phyloP scores from a whole-genome alignment of 257 asterid genomes.

The Rehmannia glutinosa region DNA sequence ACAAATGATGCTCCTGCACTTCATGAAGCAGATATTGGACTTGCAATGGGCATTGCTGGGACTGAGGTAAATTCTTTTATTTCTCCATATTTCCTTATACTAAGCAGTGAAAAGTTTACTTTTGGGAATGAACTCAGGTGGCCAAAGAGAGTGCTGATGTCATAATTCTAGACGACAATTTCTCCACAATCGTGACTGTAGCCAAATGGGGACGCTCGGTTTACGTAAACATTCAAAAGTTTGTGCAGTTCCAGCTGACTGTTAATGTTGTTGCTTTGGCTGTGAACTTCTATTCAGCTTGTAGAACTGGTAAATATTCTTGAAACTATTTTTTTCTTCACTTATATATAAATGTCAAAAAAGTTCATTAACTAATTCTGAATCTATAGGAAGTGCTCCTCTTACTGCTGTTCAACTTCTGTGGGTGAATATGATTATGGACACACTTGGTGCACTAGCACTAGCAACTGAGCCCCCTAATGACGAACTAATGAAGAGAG shows the following conservation, averaged over 20 bases:
- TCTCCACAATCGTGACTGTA: slow-evolving; percentile 91
- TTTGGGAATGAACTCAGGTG: slow-evolving; percentile 39
- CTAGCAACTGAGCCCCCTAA: slow-evolving; percentile 95
- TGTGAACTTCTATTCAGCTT: slow-evolving; percentile 90
- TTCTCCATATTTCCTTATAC: not conserved
- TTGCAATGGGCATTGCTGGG: slow-evolving; percentile 64
- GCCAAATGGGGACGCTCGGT: slow-evolving; percentile 99
- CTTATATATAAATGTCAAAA: not conserved
- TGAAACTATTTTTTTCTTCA: not conserved
- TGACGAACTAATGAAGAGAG: slow-evolving; percentile 77
- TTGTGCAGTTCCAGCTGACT: slow-evolving; percentile 93
- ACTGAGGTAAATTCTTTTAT: slow-evolving; percentile 39
- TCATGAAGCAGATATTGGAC: slow-evolving; percentile 59
- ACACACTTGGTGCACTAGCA: slow-evolving; percentile 94
- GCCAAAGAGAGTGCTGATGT: slow-evolving; percentile 63
- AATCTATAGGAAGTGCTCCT: slow-evolving; percentile 89
- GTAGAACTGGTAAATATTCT: slow-evolving; percentile 56
- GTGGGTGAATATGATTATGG: slow-evolving; percentile 99
- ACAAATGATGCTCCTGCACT: slow-evolving; percentile 64
- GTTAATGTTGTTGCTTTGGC: slow-evolving; percentile 84
- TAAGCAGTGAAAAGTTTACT: not conserved
- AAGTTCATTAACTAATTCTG: too few species aligned
- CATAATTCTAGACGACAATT: slow-evolving; percentile 49
- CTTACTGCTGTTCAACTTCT: slow-evolving; percentile 95
- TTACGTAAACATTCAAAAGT: slow-evolving; percentile 86